Percentiles rank a stretch among this genome's conserved stretches.
These are phyloP conservation scores for Plasmodium cynomolgi DNA, from an alignment of 169 alveolate species.

Conservation along the genomic window DNA sequence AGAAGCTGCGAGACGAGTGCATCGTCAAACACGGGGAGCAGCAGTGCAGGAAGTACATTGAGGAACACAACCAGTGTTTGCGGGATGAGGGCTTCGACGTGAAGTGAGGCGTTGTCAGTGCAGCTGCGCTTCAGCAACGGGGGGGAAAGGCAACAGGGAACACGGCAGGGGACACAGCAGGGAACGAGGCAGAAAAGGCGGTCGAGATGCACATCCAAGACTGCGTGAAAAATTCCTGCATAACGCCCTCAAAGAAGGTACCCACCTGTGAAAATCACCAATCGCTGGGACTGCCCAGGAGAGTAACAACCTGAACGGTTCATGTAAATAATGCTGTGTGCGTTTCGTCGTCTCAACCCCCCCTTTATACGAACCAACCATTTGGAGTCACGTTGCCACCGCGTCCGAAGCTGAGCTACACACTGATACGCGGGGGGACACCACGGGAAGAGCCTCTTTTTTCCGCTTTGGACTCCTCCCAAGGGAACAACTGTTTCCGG, in stretches of 20 bases:
- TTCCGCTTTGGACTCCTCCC: neutral
- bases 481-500: neutral
- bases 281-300: neutral
- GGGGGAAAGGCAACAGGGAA: neutral
- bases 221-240: neutral
- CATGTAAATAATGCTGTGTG: neutral
- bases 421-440: neutral
- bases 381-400: neutral
- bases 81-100: conserved; percentile 83
- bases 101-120: neutral
- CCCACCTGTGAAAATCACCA: neutral
- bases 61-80: conserved; percentile 82
- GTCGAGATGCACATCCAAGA: too few species aligned
- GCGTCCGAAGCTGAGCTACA: neutral
- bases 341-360: neutral
- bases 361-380: neutral
- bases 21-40: conserved; percentile 80
- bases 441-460: neutral
- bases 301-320: neutral
- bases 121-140: neutral
- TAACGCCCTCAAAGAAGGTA: neutral
- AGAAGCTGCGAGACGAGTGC: conserved; percentile 83
- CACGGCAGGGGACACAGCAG: too few species aligned
- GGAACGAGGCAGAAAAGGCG: neutral
- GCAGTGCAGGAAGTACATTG: conserved; percentile 78